Evolutionary conservation across 768 basidiomycete genomes (phyloP), one percentile per base, ranked within the genome.

Genomic region (Naematelia encephala): DNA sequence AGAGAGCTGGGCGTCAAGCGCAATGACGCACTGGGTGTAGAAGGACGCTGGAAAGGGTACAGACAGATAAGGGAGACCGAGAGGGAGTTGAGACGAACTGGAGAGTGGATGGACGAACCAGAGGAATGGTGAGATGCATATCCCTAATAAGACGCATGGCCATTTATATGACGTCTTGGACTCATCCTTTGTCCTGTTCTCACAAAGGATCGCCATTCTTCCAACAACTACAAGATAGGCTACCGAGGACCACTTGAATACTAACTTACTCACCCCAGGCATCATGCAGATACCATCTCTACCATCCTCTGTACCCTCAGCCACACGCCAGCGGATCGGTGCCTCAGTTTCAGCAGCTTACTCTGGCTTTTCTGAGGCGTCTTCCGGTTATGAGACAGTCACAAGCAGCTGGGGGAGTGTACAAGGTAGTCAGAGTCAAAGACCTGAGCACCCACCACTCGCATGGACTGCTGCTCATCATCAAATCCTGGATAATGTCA

Each of bases 1-100:
- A 82, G 79, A 62, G 91, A 96, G 72, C 80, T 96, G 21, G 89
- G 92, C 8, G 82, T 94, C 14, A 62, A 50, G 34, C 57, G 75
- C 48, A 74, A 77, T 62, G 69, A 76, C 29, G 34, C 28, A 16
- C 86, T 84, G 84, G 86, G 90, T 65, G 87, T 91, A 12, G 91
- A 92, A 10, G 56, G 64, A 26, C 80, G 84, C 57, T 84, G 86
- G 51, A 81, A 80, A 62, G 89, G 88, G 84, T 82, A 85, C 59
- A 84, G 82, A 66, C 83, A 85, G 30, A 77, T 88, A 39, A 81
- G 79, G 46, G 86, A 88, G 73, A 84, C 85, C 19, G 84, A 83
- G 68, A 79, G 79, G 39, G 82, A 84, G 5, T 79, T 80, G 47
- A 81, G 72, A 51, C 65, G 61, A 48, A 64, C 61, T 34, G 73